A percentile compares a stretch with the other conserved stretches of the same genome.
phyloP scores from a whole-genome alignment of 169 alveolate genomes.

The Plasmodium coatneyi region DNA sequence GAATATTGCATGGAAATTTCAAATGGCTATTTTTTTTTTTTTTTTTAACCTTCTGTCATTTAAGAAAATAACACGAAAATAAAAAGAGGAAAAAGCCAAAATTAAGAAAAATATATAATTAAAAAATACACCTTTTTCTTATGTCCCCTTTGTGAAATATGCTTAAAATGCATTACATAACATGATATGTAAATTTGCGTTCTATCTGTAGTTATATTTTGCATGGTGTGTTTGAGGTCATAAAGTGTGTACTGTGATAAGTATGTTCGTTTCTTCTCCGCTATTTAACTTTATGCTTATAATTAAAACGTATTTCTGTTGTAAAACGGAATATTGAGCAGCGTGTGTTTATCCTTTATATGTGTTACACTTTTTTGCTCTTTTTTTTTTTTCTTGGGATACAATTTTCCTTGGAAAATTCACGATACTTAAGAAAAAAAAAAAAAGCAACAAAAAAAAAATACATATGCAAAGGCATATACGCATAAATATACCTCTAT shows the following conservation, averaged over 20 bases:
- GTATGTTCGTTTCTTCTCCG: constrained; percentile 20
- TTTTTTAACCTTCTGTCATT: background rate
- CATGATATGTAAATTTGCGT: constrained; percentile 1
- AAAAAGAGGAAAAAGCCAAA: background rate
- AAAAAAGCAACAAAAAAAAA: background rate
- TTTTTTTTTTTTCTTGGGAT: background rate
- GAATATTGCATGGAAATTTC: constrained; percentile 5
- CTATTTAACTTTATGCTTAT: background rate
- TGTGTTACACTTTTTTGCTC: background rate
- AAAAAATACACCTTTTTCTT: background rate
- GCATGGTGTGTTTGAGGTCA: constrained; percentile 27
- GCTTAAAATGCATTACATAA: constrained; percentile 38
- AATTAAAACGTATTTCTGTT: constrained; percentile 28
- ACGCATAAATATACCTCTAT: constrained; percentile 1
- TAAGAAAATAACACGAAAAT: background rate
- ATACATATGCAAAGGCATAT: background rate
- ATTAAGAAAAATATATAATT: background rate
- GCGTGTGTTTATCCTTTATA: background rate
- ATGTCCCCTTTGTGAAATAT: constrained; percentile 16
- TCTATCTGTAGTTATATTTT: constrained; percentile 25
- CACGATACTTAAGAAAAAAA: background rate
- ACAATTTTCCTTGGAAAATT: background rate
- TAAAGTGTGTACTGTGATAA: background rate
- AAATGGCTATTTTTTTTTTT: constrained; percentile 59
- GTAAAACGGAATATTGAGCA: constrained; percentile 19